Evolutionary conservation across 371 early-diverging fungal species (phyloP), one percentile per base, ranked within the genome.

Genomic region (Rhizopus arrhizus): DNA sequence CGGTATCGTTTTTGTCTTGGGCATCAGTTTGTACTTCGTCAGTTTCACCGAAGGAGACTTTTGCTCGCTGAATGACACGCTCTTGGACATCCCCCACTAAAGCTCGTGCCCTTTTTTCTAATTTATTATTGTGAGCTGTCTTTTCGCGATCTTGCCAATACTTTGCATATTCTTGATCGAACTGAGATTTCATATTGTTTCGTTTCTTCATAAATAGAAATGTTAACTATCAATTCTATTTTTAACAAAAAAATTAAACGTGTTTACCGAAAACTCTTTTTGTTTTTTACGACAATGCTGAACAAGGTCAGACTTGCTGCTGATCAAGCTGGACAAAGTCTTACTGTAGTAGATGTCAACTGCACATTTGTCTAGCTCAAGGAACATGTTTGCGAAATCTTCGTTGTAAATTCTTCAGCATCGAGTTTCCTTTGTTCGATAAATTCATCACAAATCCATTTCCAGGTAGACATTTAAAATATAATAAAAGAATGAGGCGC

Each of bases 111-210:
- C 48, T 45, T 47, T 47, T 47, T 47, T n/a, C 31, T 28, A 47
- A 47, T 47, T 47, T 47, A 47, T 47, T 47, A 47, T 47, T 47
- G 29, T 47, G 48, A 47, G 48, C 48, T 47, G 48, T 47, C 48
- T 47, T 47, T 47, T 47, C 48, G 48, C 48, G 29, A 47, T 31
- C 48, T 47, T 47, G 29, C 48, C 48, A 47, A 47, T 47, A 28
- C 29, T 47, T 47, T 47, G 48, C 48, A 47, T 28, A 47, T 47
- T 31, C 48, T 47, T 47, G 5, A 47, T 31, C 48, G 22, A 47
- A 47, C 48, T 47, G 9, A 31, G 48, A 47, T 28, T 12, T 47
- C 22, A 47, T 31, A 47, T 47, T 31, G n/a, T 47, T 47, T n/a
- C 48, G 12, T 47, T 47, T 29, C 31, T 29, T 47, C 29, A 47